phyloP scores from a whole-genome alignment of 2,329 filamentous ascomycete genomes.

The Coniosporium tulheliwenetii region DNA sequence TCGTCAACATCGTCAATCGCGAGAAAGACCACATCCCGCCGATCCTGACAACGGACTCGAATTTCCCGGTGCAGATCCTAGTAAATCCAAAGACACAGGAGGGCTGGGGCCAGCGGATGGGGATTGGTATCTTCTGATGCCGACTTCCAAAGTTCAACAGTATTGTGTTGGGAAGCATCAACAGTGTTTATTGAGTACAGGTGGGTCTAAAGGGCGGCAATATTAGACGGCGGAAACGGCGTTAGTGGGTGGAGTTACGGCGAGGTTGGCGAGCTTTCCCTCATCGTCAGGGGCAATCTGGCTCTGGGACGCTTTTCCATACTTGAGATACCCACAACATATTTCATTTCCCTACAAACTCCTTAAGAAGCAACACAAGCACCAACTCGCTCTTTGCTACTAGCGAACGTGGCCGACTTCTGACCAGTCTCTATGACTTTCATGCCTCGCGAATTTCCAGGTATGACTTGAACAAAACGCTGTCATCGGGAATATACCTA shows the following conservation, averaged over 20 bases:
- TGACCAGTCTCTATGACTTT: no score
- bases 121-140: slow-evolving; percentile 40
- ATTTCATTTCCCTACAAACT: background rate
- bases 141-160: background rate
- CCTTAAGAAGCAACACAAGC: no score
- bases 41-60: slow-evolving; percentile 80
- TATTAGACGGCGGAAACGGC: background rate
- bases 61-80: slow-evolving; percentile 88
- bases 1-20: slow-evolving; percentile 70
- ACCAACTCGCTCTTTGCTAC: no score
- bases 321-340: background rate
- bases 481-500: no score
- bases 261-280: background rate
- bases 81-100: slow-evolving; percentile 64
- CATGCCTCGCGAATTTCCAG: no score
- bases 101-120: slow-evolving; percentile 65
- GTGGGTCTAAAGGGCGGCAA: background rate
- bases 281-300: background rate
- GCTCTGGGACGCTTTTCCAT: background rate
- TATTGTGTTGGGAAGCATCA: background rate
- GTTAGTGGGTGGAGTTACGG: background rate
- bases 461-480: no score
- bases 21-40: slow-evolving; percentile 95
- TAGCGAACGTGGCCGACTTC: no score
- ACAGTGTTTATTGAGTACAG: background rate